These are phyloP conservation scores for Fusarium ramigenum DNA, from an alignment of 2,329 filamentous ascomycete species.

Conservation along the genomic window DNA sequence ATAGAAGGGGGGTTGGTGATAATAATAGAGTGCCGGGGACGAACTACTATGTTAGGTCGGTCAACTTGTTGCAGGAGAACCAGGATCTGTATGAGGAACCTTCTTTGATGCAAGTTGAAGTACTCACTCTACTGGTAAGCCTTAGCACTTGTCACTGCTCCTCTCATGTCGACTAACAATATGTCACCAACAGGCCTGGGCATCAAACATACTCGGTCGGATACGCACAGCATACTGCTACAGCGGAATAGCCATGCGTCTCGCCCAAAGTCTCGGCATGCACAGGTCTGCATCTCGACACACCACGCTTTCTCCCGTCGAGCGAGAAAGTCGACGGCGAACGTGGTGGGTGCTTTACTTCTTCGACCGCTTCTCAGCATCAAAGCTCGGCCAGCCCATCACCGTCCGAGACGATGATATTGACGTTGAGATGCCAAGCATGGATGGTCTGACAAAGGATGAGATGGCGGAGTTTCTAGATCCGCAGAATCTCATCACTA, in stretches of 20 bases:
- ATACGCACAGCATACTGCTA: conserved; percentile 47
- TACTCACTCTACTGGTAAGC: conserved; percentile 44
- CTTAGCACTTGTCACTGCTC: accelerated
- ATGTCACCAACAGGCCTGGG: conserved; percentile 28
- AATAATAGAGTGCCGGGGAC: conserved; percentile 51
- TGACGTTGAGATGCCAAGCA: conserved; percentile 46
- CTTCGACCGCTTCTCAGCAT: conserved; percentile 46
- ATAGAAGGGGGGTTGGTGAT: conserved; percentile 44
- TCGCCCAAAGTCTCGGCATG: conserved; percentile 54
- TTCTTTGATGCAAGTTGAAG: conserved; percentile 55
- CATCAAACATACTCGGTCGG: conserved; percentile 49
- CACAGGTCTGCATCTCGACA: conserved; percentile 47
- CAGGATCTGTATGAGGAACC: conserved; percentile 53
- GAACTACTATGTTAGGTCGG: conserved; percentile 53
- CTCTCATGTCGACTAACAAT: neutral
- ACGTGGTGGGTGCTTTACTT: conserved; percentile 50
- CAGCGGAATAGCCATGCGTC: conserved; percentile 49
- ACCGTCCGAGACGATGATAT: conserved; percentile 47
- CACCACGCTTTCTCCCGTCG: conserved; percentile 33
- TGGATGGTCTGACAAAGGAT: conserved; percentile 42
- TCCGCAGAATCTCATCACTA: conserved; percentile 40
- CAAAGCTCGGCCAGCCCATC: conserved; percentile 47
- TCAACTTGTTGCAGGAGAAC: conserved; percentile 49
- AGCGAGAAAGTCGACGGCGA: conserved; percentile 40
- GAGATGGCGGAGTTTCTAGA: conserved; percentile 45